phyloP scores from a whole-genome alignment of 2,329 filamentous ascomycete species.

The Tolypocladium guangdongense region DNA sequence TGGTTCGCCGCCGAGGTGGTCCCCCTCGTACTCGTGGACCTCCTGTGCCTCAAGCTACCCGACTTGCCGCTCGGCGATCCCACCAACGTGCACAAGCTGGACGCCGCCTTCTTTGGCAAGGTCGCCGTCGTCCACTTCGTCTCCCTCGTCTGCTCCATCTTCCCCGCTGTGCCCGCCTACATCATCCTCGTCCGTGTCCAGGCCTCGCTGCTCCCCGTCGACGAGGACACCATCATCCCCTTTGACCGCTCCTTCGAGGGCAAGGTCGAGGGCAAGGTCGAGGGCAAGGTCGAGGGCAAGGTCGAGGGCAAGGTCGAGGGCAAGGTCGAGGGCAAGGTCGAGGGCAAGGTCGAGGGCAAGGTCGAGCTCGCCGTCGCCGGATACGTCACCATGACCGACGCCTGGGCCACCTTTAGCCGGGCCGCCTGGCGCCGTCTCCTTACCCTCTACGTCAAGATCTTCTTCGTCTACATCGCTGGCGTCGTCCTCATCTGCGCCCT shows the following conservation, averaged over 20 bases:
- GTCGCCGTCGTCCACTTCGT: conserved; percentile 31
- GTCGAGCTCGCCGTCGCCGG: conserved; percentile 65
- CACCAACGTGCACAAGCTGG: conserved; percentile 17
- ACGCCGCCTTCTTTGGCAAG: conserved; percentile 26
- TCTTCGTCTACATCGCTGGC: conserved; percentile 40
- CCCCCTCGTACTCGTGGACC: conserved; percentile 29
- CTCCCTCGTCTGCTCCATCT: conserved; percentile 39
- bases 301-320: no score
- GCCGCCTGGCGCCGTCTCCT: conserved; percentile 62
- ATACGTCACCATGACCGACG: conserved; percentile 60
- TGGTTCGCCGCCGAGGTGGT: conserved; percentile 47
- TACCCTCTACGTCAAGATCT: conserved; percentile 65
- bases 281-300: no score
- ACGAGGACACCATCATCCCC: conserved; percentile 73
- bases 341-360: conserved; percentile 65
- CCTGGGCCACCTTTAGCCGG: conserved; percentile 68
- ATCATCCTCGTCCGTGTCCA: conserved; percentile 75
- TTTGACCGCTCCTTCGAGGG: conserved; percentile 83
- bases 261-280: conserved; percentile 60
- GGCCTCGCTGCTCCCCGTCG: conserved; percentile 72
- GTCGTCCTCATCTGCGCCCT: conserved; percentile 33
- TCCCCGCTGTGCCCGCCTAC: conserved; percentile 63
- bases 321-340: no score
- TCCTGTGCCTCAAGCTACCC: conserved; percentile 33
- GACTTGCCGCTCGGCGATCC: conserved; percentile 24